Evolutionary conservation across 2,329 filamentous ascomycete species (phyloP).

Genomic region (Ascochyta fabae): DNA sequence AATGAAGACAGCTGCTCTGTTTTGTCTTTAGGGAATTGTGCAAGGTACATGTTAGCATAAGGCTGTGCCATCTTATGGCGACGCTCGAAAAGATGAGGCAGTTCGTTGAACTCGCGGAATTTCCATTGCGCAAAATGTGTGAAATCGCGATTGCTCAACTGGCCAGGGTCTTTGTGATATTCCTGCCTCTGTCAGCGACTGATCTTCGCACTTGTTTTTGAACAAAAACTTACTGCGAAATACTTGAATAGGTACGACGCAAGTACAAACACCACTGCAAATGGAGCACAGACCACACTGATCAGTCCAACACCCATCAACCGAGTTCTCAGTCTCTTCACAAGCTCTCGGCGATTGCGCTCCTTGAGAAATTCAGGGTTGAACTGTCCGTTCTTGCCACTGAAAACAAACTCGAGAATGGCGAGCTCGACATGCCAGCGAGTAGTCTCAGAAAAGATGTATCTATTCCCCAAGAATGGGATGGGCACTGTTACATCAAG

Average conservation of each 20-base stretch:
- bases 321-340: conserved; percentile 75
- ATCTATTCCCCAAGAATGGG: conserved; percentile 78
- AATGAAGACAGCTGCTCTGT: conserved; percentile 84
- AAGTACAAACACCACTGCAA: conserved; percentile 84
- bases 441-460: conserved; percentile 86
- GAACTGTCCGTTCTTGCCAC: conserved; percentile 79
- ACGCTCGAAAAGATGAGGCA: conserved; percentile 89
- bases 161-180: conserved; percentile 90
- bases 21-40: conserved; percentile 96
- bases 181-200: conserved; percentile 65
- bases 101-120: conserved; percentile 96
- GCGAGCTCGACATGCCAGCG: conserved; percentile 92
- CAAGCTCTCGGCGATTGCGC: conserved; percentile 78
- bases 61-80: conserved; percentile 94
- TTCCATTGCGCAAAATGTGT: conserved; percentile 97
- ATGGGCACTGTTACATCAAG: conserved; percentile 85
- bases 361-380: conserved; percentile 85
- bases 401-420: conserved; percentile 93
- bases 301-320: conserved; percentile 85
- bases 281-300: conserved; percentile 85
- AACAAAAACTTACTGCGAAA: conserved; percentile 72
- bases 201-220: conserved; percentile 65
- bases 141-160: conserved; percentile 86
- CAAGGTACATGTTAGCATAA: conserved; percentile 88
- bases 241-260: conserved; percentile 94